Base-by-base conservation (phyloP, 2,329 filamentous ascomycete species). In the Aureobasidium sp. region DNA sequence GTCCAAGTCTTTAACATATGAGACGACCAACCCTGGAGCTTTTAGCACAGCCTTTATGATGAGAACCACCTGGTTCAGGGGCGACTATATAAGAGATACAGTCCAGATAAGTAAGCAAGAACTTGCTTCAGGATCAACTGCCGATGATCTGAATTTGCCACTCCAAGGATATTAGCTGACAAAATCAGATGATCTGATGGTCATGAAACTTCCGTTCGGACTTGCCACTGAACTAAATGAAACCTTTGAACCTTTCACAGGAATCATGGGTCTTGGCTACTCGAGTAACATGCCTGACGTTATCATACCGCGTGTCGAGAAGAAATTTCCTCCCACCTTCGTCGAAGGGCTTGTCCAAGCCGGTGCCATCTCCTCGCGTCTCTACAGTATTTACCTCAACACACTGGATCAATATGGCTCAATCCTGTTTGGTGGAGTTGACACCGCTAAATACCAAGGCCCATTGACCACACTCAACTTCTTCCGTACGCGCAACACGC, bases 391-490 rank as follows among this genome's bases (percentile, higher is more conserved):
- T 20, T 73, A 65, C 60, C 63, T 73, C 37, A 73, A 73, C 49
- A 67, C 68, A 27, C 64, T 67, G 51, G 62, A 65, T 31, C 36
- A 49, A 22, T 63, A 68, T 11, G 72, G 72, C 39, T 68, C 67
- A 6, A 69, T 74, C 39, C 66, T 74, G 36, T 73, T 74, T 45
- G 72, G 72, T n/a, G 72, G 72, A 3, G 67, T 73, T 42, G 72
- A 73, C 61, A 71, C 64, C 1, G 63, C 63, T 25, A 70, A 70
- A 44, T 71, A 67, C 57, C 66, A 68, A 4, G 69, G 69, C 47
- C 56, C 67, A 7, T 65, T 74, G 17, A 68, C 65, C 11, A 71
- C 71, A 2, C 57, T 73, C 5, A 31, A 48, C 29, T 15, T 48
- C 15, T 6, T 29, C 15, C 25, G 6, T 48, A n/a, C 25, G 27